phyloP scores from a whole-genome alignment of 2,329 filamentous ascomycete genomes.

The Microdochium nivale region DNA sequence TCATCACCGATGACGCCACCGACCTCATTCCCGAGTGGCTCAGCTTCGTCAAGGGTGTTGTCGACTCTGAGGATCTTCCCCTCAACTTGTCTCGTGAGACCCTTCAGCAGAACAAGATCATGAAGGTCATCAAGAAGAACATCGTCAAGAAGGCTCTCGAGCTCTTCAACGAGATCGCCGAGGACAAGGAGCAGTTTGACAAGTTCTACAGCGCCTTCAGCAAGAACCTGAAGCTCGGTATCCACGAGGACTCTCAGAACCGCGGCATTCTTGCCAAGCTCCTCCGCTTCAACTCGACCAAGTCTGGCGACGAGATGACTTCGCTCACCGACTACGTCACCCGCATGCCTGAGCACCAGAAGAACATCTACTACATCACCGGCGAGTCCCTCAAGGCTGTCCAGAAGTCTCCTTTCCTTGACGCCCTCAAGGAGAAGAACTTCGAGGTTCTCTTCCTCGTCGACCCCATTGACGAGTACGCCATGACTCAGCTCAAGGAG shows the following conservation, averaged over 20 bases:
- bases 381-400: constrained; percentile 99
- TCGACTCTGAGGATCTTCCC: constrained; percentile 98
- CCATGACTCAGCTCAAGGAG: constrained; percentile 99
- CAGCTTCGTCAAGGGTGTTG: constrained; percentile 99
- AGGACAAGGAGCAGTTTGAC: constrained; percentile 99
- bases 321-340: constrained; percentile 97
- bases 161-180: constrained; percentile 97
- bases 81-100: constrained; percentile 99
- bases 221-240: constrained; percentile 99
- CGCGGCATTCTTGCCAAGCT: constrained; percentile 89
- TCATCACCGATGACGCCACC: constrained; percentile 99
- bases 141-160: constrained; percentile 99
- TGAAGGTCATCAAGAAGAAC: constrained; percentile 99
- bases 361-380: constrained; percentile 99
- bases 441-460: constrained; percentile 99
- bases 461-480: constrained; percentile 98
- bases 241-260: constrained; percentile 99
- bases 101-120: constrained; percentile 99
- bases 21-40: constrained; percentile 99
- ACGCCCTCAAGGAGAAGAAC: constrained; percentile 96
- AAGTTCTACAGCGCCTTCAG: constrained; percentile 99
- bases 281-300: constrained; percentile 97
- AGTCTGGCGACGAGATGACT: constrained; percentile 92
- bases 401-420: constrained; percentile 96
- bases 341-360: constrained; percentile 99